Conservation (phyloP, 2,329 filamentous ascomycete genomes). For the Microdochium trichocladiopsis region DNA sequence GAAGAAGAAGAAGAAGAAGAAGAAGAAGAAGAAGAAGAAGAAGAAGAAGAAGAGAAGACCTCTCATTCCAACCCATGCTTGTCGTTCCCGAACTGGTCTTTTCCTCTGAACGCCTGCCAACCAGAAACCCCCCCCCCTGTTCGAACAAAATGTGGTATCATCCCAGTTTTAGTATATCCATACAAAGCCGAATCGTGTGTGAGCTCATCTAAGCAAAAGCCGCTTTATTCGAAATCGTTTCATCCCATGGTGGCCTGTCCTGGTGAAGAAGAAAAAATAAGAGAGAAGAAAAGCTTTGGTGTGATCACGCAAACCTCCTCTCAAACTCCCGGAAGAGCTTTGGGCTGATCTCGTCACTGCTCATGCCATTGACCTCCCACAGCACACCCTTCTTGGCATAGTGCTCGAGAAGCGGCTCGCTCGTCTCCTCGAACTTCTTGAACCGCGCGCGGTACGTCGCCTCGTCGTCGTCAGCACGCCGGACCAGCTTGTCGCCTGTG, state of each 20-base stretch:
- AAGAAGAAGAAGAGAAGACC: background rate
- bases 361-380: slow-evolving; percentile 80
- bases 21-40: no score
- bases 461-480: slow-evolving; percentile 79
- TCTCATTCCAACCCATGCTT: no score
- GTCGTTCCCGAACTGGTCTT: no score
- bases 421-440: slow-evolving; percentile 80
- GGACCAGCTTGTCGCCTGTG: slow-evolving; percentile 78
- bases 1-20: no score
- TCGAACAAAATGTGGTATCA: background rate
- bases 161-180: background rate
- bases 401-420: slow-evolving; percentile 76
- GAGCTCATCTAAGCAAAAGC: background rate
- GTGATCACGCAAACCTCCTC: slow-evolving; percentile 52
- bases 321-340: slow-evolving; percentile 79
- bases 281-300: no score
- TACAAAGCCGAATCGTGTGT: background rate
- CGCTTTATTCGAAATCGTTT: background rate
- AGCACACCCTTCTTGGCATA: slow-evolving; percentile 80
- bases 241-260: no score
- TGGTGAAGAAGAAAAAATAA: no score
- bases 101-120: background rate
- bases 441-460: slow-evolving; percentile 78
- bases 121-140: background rate
- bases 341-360: slow-evolving; percentile 93